Base-by-base conservation (phyloP, 1,139 yeast genomes). In the Arxiozyma bovina region DNA sequence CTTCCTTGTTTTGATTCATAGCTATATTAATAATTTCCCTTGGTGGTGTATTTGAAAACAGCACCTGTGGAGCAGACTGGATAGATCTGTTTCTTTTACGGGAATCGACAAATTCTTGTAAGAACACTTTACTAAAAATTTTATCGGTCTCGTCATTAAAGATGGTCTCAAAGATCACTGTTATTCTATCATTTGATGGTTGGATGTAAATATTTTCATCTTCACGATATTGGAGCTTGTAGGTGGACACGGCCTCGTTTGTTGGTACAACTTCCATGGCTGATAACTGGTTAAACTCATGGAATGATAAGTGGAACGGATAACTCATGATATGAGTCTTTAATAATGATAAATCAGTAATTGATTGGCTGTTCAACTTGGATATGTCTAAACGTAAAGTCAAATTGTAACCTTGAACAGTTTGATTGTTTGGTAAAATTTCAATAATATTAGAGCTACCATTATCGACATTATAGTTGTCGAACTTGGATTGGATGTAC, bases 61-160 rank as follows among this genome's bases (percentile, higher is more conserved):
- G 79, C 53, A 93, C 99, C 75, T 94, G 99, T 23, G 99, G 99
- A 1, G 99, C 97, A 53, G 95, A 91, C 73, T 94, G 99, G 57
- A 93, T 94, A 17, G 96, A 87, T 69, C 98, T 82, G 72, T 87
- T 86, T 70, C 97, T 81, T 73, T 85, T 85, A 73, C 99, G 82
- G 15, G 99, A 98, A 68, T 88, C 99, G 50, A 93, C 97, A 72
- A 93, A 93, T 73, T 93, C 99, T 72, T 93, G 99, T 62, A 93
- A 75, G 69, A 94, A 93, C 55, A 93, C 97, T 70, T 87, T 90
- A 52, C 98, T 97, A 65, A 93, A 89, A 55, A 90, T 82, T 70
- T 88, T 88, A 73, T 93, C 99, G 11, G 98, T 93, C 72, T 94
- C 99, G 72, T 94, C 99, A 66, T 88, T 87, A 78, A 93, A 93